Evolutionary conservation across 352 stramenopile genomes (phyloP).

Genomic region (Globisporangium sylvaticum): DNA sequence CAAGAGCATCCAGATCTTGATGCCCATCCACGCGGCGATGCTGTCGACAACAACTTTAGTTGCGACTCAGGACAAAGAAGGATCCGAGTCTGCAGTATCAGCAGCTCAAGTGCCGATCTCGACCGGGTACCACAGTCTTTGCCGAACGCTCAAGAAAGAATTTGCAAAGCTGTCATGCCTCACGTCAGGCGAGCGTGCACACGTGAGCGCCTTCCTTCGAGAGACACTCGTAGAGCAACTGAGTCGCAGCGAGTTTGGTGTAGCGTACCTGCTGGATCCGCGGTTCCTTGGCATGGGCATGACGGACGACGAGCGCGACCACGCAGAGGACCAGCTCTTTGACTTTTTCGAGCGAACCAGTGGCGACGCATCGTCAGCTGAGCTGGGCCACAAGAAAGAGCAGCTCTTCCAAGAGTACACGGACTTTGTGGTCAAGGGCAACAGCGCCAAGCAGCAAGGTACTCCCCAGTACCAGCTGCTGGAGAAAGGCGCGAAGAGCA

Average conservation of each 20-base stretch:
- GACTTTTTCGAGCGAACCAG: constrained; percentile 9
- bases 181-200: neutral
- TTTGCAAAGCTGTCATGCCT: neutral
- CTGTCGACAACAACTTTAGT: neutral
- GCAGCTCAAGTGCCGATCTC: neutral
- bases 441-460: constrained; percentile 13
- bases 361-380: neutral
- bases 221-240: neutral
- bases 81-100: neutral
- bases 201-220: neutral
- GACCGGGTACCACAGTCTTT: constrained; percentile 2
- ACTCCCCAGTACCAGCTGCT: constrained; percentile 31
- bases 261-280: constrained; percentile 16
- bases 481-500: constrained; percentile 24
- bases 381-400: constrained; percentile 12
- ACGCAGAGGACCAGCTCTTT: constrained; percentile 31
- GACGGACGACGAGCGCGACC: constrained; percentile 25
- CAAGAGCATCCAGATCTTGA: constrained; percentile 13
- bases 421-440: constrained; percentile 29
- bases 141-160: neutral
- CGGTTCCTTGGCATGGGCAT: constrained; percentile 16
- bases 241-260: neutral
- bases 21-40: constrained; percentile 3
- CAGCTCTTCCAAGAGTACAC: constrained; percentile 28
- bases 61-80: neutral